Evolutionary conservation across 495 filamentous ascomycete species (phyloP), one percentile per base, ranked within the genome.

Genomic region (Cenococcum geophilum): DNA sequence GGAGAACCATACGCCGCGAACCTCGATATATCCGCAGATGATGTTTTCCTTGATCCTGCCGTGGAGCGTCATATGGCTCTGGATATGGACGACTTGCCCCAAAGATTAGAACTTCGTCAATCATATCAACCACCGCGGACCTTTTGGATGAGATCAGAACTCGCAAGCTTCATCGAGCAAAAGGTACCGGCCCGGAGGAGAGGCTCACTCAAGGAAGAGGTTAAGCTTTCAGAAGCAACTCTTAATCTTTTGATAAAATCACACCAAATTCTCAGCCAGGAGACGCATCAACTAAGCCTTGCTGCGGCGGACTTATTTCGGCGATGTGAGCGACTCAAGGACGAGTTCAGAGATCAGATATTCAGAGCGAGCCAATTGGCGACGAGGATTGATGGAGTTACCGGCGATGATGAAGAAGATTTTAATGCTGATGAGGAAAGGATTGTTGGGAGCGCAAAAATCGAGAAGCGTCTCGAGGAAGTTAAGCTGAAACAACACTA

Each of bases 291-390:
- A 5, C 78, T 96, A 25, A 86, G 87, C 40, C 70, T 79, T 54
- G 89, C 88, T 11, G 91, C 89, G 1, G 83, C 91, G 0, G 89
- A 95, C 67, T 76, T 96, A 9, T 95, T 95, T 76, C 79, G 85
- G 16, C 81, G 87, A 22, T 92, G 88, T 66, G 82, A 90, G 67
- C 76, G 85, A 14, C 74, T 96, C 43, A 84, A 83, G 67, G 76
- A 77, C 1, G 89, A 95, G 71, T 78, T 95, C 55, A 73, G 75
- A 27, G 82, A 85, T 36, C 91, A 95, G 70, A 78, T 95, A 48
- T 77, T 71, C 61, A 83, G 85, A 63, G 80, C 84, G 4, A 80
- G 82, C n/a, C 82, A 89, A 71, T 79, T 87, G 4, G 84, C 83
- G 36, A 74, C 79, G 43, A 80, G 82, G 40, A 81, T 92, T 54